These are phyloP conservation scores for Hordeum pubiflorum DNA, from an alignment of 202 grass and related monocot species.

Conservation along the genomic window DNA sequence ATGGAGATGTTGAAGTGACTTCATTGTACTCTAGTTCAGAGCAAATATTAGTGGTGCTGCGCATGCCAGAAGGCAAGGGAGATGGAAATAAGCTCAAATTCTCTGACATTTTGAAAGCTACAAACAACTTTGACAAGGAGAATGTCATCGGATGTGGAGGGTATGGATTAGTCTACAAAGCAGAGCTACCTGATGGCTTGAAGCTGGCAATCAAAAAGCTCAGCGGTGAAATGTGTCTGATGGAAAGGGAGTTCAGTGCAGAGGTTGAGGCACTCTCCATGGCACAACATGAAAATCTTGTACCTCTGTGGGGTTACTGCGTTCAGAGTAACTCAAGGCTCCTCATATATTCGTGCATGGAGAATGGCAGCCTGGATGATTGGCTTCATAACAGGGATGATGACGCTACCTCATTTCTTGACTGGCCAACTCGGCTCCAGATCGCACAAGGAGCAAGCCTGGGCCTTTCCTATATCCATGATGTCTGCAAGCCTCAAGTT, in stretches of 20 bases:
- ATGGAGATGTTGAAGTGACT: neutral
- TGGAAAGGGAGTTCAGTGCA: conserved; percentile 68
- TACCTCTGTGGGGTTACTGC: conserved; percentile 61
- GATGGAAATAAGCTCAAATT: conserved; percentile 24
- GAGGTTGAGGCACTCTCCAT: conserved; percentile 68
- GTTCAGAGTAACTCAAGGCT: conserved; percentile 37
- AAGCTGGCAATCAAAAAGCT: conserved; percentile 63
- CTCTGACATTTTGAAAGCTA: conserved; percentile 35
- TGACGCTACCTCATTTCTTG: conserved; percentile 29
- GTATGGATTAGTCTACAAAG: conserved; percentile 51
- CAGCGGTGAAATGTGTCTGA: conserved; percentile 47
- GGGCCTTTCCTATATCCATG: conserved; percentile 65
- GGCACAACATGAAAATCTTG: conserved; percentile 65
- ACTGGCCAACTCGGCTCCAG: conserved; percentile 51
- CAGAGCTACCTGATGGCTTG: conserved; percentile 24
- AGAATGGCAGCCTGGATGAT: conserved; percentile 82
- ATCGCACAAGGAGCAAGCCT: conserved; percentile 46
- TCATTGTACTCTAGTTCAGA: conserved; percentile 20
- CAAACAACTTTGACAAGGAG: conserved; percentile 47
- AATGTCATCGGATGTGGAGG: conserved; percentile 49
- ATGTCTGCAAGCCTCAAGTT: conserved; percentile 53
- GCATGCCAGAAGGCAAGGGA: neutral
- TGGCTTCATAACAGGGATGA: conserved; percentile 57
- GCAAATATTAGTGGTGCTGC: conserved; percentile 13
- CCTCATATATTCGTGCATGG: conserved; percentile 69